Evolutionary conservation across 75 land plant species (phyloP).

Genomic region (Pseudotsuga menziesii): DNA sequence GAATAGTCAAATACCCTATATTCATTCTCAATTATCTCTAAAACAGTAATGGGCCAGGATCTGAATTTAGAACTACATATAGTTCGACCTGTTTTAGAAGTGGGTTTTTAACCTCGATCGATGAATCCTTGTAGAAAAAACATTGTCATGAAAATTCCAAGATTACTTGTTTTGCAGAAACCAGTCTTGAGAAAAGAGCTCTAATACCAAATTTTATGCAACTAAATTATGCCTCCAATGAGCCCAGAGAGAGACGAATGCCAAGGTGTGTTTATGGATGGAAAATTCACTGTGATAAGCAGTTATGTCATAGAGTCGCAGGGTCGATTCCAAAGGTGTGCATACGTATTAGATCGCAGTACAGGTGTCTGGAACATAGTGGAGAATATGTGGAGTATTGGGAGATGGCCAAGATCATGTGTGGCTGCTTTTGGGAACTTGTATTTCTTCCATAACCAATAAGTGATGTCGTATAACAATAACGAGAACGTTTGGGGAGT

Average conservation of each 20-base stretch:
- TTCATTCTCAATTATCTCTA: no score
- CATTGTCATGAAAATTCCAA: no score
- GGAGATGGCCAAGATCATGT: not conserved
- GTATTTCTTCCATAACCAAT: constrained; percentile 9
- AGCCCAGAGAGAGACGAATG: constrained; percentile 65
- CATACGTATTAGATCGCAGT: constrained; percentile 31
- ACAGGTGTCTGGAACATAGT: constrained; percentile 30
- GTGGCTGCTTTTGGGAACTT: not conserved
- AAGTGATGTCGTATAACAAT: constrained; percentile 3
- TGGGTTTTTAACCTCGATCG: no score
- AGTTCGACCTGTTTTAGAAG: no score
- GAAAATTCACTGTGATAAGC: constrained; percentile 50
- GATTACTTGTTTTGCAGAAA: no score
- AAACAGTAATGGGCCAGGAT: no score
- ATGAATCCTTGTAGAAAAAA: no score
- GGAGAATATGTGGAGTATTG: constrained; percentile 39
- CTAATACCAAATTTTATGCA: no score
- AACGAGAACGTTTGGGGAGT: constrained; percentile 10
- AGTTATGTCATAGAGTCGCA: constrained; percentile 61
- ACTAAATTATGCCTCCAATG: constrained; percentile 37
- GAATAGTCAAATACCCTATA: no score
- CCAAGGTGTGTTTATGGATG: constrained; percentile 35
- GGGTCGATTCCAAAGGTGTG: constrained; percentile 42
- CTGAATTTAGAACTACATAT: no score
- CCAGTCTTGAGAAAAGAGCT: no score